A percentile compares a stretch with the other conserved stretches of the same genome.
These are phyloP conservation scores for Phytophthora sansomeana DNA, from an alignment of 352 stramenopile species.

Conservation along the genomic window DNA sequence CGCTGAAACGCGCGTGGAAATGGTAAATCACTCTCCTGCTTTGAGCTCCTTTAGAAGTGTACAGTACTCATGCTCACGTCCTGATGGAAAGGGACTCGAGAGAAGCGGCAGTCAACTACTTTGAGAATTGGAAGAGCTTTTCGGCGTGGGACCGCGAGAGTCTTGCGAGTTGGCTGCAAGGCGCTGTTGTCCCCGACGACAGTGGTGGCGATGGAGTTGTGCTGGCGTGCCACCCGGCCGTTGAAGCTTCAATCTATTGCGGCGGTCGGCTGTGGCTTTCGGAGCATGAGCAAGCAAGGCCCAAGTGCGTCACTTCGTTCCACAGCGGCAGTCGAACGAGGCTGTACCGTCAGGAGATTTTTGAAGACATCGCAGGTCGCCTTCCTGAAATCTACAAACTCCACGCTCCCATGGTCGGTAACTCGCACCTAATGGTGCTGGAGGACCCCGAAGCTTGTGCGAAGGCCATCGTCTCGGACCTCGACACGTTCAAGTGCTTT, in stretches of 20 bases:
- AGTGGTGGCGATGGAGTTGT: conserved; percentile 12
- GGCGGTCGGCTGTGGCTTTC: conserved; percentile 37
- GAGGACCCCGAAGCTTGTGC: conserved; percentile 50
- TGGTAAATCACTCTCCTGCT: conserved; percentile 22
- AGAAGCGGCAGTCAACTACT: conserved; percentile 35
- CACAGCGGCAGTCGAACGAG: conserved; percentile 41
- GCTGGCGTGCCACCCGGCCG: conserved; percentile 34
- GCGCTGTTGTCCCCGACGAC: conserved; percentile 39
- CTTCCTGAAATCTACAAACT: conserved; percentile 40
- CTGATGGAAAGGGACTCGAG: conserved; percentile 30
- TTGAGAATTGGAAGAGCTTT: conserved; percentile 49
- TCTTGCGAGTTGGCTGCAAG: conserved; percentile 41
- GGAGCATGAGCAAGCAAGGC: conserved; percentile 15
- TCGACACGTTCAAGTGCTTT: conserved; percentile 31
- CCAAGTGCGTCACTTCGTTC: conserved; percentile 42
- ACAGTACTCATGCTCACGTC: background rate
- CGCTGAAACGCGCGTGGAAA: conserved; percentile 37
- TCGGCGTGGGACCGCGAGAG: conserved; percentile 47
- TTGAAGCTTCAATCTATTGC: conserved; percentile 45
- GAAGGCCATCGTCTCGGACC: conserved; percentile 36
- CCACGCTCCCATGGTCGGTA: conserved; percentile 25
- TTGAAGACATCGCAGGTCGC: conserved; percentile 25
- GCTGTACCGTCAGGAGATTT: conserved; percentile 34
- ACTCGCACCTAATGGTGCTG: conserved; percentile 48
- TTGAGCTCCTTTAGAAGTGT: background rate